Evolutionary conservation across 352 stramenopile species (phyloP), one percentile per base, ranked within the genome.

Genomic region (Pythium graminicola): DNA sequence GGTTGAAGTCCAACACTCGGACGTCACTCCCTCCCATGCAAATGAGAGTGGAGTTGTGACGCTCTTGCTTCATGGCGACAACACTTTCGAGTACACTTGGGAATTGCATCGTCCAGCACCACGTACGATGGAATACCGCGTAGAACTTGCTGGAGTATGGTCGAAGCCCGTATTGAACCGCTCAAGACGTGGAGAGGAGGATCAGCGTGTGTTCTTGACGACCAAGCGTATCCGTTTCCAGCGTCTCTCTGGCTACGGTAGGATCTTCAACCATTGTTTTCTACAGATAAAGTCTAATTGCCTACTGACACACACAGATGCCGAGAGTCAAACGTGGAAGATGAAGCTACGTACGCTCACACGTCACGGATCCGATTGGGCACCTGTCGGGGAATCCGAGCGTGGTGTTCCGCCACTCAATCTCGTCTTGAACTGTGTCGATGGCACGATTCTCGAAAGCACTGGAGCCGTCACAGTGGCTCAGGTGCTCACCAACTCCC

Each of bases 31-130:
- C 4, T 32, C 43, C 2, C 20, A 42, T 4, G 40, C 63, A 16
- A 46, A 44, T 19, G 43, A 54, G 11, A 47, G 10, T 13, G 51
- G 53, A 17, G 26, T 36, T 3, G 16, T 48, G 4, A 50, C 47
- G 1, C 39, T 93, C 1, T 29, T 86, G 11, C 67, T 93, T 6
- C 77, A 93, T 53, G 80, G 79, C 3, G 80, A 93, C 60, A 91
- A 89, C 55, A 76, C 76, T 6, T 93, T 93, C 41, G 77, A 91
- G 43, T 93, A 93, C 51, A 13, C 62, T 23, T 91, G 79, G 80
- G 81, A 55, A 16, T 67, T 89, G 69, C 72, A 67, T 22, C 72
- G 78, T 10, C 71, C 52, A 19, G 69, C 62, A 7, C 53, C 62
- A 9, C 71, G 79, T 1, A 68, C 76, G 11, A 89, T 88, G 76